These are phyloP conservation scores for Cordyceps tenuipes DNA, from an alignment of 2,329 filamentous ascomycete genomes.

Conservation along the genomic window DNA sequence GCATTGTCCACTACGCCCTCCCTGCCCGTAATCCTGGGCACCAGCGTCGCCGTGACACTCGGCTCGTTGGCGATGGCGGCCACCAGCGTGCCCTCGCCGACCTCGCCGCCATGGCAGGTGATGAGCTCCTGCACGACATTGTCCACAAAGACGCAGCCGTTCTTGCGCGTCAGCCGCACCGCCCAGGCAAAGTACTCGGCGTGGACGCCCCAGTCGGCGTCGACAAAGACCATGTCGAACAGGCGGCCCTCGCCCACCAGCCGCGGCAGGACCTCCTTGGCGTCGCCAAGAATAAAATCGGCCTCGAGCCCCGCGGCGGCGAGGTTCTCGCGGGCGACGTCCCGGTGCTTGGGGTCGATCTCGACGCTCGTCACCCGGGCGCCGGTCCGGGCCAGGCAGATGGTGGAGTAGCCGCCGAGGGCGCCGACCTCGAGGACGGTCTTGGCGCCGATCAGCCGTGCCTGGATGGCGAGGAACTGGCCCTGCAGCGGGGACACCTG, in stretches of 20 bases:
- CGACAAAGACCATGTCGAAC: slow-evolving; percentile 45
- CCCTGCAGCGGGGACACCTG: slow-evolving; percentile 27
- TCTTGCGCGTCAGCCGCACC: slow-evolving; percentile 30
- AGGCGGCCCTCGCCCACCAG: slow-evolving; percentile 32
- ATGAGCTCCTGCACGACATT: slow-evolving; percentile 33
- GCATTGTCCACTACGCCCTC: background rate
- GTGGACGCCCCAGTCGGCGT: slow-evolving; percentile 43
- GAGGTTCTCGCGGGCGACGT: slow-evolving; percentile 38
- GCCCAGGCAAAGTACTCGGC: slow-evolving; percentile 40
- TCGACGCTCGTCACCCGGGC: slow-evolving; percentile 43
- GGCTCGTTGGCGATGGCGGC: slow-evolving; percentile 12
- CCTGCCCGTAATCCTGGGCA: background rate
- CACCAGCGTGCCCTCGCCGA: slow-evolving; percentile 12
- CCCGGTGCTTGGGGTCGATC: slow-evolving; percentile 34
- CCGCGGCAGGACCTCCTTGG: slow-evolving; percentile 29
- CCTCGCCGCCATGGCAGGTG: background rate
- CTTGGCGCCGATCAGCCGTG: slow-evolving; percentile 26
- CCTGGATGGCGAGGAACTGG: slow-evolving; percentile 31
- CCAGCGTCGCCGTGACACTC: slow-evolving; percentile 10
- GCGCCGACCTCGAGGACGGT: slow-evolving; percentile 46
- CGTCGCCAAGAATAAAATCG: slow-evolving; percentile 37
- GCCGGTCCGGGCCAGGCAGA: slow-evolving; percentile 39
- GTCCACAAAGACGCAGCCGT: slow-evolving; percentile 39
- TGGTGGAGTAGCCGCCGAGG: slow-evolving; percentile 45
- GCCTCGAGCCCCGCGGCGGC: slow-evolving; percentile 30